phyloP scores from a whole-genome alignment of 768 basidiomycete genomes.

The Daedaleopsis nitida region DNA sequence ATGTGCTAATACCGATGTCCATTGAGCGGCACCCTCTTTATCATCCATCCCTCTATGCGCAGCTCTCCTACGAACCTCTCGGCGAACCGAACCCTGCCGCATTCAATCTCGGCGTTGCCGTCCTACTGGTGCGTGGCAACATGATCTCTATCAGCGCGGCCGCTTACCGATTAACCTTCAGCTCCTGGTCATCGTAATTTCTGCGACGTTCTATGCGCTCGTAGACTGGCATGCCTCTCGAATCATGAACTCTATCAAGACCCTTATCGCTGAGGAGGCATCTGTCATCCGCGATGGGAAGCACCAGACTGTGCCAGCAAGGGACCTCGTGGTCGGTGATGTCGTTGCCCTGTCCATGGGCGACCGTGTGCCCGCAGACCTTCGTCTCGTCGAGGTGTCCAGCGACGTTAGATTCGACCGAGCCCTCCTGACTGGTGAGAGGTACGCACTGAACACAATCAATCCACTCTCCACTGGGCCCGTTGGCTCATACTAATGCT shows the following conservation, averaged over 20 bases:
- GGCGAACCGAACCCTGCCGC: conserved; percentile 54
- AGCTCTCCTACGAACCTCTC: conserved; percentile 57
- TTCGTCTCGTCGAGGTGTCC: conserved; percentile 62
- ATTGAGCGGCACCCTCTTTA: not conserved
- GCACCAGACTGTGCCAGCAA: conserved; percentile 48
- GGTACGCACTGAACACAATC: conserved; percentile 27
- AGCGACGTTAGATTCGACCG: conserved; percentile 65
- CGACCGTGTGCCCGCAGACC: conserved; percentile 70
- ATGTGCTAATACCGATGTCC: conserved; percentile 18
- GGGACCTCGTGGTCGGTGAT: conserved; percentile 68
- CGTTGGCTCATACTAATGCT: conserved; percentile 35
- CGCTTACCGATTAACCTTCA: conserved; percentile 10
- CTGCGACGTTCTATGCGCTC: conserved; percentile 49
- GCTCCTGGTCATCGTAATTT: conserved; percentile 45
- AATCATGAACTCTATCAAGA: conserved; percentile 65
- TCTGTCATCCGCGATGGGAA: conserved; percentile 57
- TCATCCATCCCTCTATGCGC: not conserved
- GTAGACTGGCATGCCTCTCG: conserved; percentile 59
- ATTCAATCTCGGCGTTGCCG: conserved; percentile 61
- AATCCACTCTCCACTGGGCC: conserved; percentile 6
- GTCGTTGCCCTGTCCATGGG: conserved; percentile 64
- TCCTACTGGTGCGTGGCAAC: conserved; percentile 48
- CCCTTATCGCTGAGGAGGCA: conserved; percentile 66
- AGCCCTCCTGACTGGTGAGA: conserved; percentile 67
- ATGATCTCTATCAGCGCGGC: conserved; percentile 30